Base-by-base conservation (phyloP, 2,329 filamentous ascomycete genomes). In the Aspergillus niger region DNA sequence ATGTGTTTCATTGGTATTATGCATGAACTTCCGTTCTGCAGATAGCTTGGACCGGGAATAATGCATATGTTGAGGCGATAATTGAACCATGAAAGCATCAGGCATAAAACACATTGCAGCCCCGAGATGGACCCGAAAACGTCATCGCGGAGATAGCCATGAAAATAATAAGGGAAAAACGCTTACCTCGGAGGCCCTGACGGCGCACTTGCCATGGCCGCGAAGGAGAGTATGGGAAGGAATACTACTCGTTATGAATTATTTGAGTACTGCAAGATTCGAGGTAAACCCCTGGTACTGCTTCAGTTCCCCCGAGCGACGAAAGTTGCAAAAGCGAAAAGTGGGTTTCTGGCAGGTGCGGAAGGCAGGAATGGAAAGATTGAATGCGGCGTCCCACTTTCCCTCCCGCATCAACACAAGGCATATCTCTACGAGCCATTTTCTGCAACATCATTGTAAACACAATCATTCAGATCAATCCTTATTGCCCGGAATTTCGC, bases 361-460 rank as follows among this genome's bases (percentile, higher is more conserved):
- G 32, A 36, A 36, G 26, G 47, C 26, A 50, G n/a, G 24, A 30
- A 8, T 8, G 15, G 44, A 22, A 24, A 24, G 44, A 49, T 7
- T 26, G 20, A 17, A 32, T 32, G 47, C 47, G 47, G 47, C 47
- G 47, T 50, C 47, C 47, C 47, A 50, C 47, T 50, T 50, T 28
- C 13, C 15, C n/a, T n/a, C 15, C 47, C 24, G 26, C 24, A 44
- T 44, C 41, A 22, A 44, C 20, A 44, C 10, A 26, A 30, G 10
- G 28, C 10, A 11, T 11, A 30, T 11, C 20, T 43, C 32, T 36
- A 36, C 32, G 32, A 15, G 32, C 32, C 32, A 15, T 13, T 36
- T 36, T 36, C 32, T 36, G 10, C 32, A 5, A 11, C 11, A 13
- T 2, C 3, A 36, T 5, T 17, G 39, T n/a, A 8, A 20, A 43